Evolutionary conservation across 257 asterid species (phyloP).

Genomic region (Buddleja alternifolia): DNA sequence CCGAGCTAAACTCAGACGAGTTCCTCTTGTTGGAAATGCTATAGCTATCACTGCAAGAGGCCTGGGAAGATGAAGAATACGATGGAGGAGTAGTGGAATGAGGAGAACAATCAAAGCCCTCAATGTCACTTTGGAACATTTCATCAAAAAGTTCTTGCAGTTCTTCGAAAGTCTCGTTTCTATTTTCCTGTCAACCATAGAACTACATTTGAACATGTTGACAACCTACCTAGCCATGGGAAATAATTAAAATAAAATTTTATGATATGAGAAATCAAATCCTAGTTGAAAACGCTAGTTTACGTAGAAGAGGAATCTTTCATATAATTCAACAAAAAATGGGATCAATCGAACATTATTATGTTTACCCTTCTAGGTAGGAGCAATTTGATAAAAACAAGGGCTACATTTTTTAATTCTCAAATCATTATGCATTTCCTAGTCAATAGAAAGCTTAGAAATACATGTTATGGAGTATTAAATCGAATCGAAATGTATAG

Average conservation of each 20-base stretch:
- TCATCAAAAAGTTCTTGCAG: conserved; percentile 71
- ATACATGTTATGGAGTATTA: too few relatives aligned
- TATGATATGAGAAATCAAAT: not conserved
- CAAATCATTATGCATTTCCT: not conserved
- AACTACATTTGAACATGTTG: conserved; percentile 39
- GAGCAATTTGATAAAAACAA: not conserved
- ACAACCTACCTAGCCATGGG: conserved; percentile 28
- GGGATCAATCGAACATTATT: not conserved
- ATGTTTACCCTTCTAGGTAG: not conserved
- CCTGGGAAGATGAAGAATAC: conserved; percentile 41
- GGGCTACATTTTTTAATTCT: not conserved
- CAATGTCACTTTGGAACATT: conserved; percentile 57
- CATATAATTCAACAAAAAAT: not conserved
- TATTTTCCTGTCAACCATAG: conserved; percentile 53
- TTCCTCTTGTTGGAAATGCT: conserved; percentile 47
- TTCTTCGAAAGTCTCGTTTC: conserved; percentile 63
- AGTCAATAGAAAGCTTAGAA: not conserved
- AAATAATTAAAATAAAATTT: not conserved
- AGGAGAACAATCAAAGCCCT: conserved; percentile 42
- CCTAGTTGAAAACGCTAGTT: not conserved
- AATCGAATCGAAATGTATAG: too few relatives aligned
- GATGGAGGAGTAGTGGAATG: conserved; percentile 39
- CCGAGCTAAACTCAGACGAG: conserved; percentile 36
- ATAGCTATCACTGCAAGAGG: conserved; percentile 32
- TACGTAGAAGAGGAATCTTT: not conserved